These are phyloP conservation scores for Cryptococcus sp. DNA, from an alignment of 1,284 basidiomycete species.

Conservation along the genomic window DNA sequence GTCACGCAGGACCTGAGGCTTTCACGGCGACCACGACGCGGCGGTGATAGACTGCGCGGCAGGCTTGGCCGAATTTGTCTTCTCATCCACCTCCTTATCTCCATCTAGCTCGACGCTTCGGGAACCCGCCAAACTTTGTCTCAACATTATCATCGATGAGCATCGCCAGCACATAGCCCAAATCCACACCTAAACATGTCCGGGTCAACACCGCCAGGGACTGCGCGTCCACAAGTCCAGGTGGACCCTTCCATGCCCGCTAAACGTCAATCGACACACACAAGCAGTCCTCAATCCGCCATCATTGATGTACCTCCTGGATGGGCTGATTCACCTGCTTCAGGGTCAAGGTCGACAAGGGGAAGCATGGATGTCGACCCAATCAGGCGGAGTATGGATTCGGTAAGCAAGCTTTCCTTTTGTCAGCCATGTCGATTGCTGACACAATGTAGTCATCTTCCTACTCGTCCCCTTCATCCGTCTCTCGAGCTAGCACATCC, in stretches of 20 bases:
- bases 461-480: constrained; percentile 20
- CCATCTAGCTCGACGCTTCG: too few relatives aligned
- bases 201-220: too few relatives aligned
- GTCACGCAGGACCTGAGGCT: too few relatives aligned
- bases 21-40: too few relatives aligned
- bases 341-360: constrained; percentile 1
- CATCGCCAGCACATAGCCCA: too few relatives aligned
- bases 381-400: constrained; percentile 4
- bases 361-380: constrained; percentile 6
- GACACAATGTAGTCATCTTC: background rate
- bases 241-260: background rate
- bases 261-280: constrained; percentile 1
- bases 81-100: too few relatives aligned
- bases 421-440: background rate
- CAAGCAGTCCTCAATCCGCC: constrained; percentile 9
- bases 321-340: constrained; percentile 5
- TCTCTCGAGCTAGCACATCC: constrained; percentile 34
- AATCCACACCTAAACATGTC: too few relatives aligned
- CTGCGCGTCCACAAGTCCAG: background rate
- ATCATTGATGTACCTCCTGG: constrained; percentile 9
- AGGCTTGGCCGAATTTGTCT: too few relatives aligned
- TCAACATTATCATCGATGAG: too few relatives aligned
- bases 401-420: constrained; percentile 5
- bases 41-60: too few relatives aligned
- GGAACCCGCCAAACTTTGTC: too few relatives aligned